Evolutionary conservation across 1,139 yeast genomes (phyloP).

Genomic region (Blastobotrys raffinosifermentans): DNA sequence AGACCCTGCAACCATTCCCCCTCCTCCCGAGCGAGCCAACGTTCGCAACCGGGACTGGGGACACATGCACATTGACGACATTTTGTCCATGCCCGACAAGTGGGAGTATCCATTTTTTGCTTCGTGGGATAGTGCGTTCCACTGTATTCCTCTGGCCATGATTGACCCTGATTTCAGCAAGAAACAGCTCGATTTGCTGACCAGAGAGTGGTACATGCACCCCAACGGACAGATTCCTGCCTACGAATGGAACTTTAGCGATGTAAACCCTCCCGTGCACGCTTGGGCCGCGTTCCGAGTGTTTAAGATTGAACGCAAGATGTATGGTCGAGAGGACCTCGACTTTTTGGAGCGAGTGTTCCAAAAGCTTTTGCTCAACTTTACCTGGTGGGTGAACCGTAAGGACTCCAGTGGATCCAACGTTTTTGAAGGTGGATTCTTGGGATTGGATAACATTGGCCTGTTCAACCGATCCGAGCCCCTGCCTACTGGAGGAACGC

Average conservation of each 20-base stretch:
- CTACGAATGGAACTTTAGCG: constrained; percentile 94
- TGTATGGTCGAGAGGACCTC: constrained; percentile 77
- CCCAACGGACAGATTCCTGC: constrained; percentile 99
- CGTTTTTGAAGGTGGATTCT: constrained; percentile 91
- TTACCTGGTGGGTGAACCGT: constrained; percentile 98
- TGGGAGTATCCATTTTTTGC: constrained; percentile 98
- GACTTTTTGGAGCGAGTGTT: constrained; percentile 86
- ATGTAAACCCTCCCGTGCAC: constrained; percentile 96
- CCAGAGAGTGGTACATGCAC: constrained; percentile 98
- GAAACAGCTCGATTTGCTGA: constrained; percentile 76
- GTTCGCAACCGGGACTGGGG: constrained; percentile 88
- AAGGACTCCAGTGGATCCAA: constrained; percentile 86
- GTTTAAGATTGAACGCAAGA: constrained; percentile 80
- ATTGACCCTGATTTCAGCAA: constrained; percentile 93
- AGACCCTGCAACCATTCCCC: constrained; percentile 66
- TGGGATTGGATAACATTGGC: constrained; percentile 93
- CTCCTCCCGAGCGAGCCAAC: constrained; percentile 73
- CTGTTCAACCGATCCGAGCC: constrained; percentile 92
- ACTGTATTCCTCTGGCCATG: constrained; percentile 91
- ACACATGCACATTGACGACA: constrained; percentile 83
- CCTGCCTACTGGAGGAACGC: constrained; percentile 84
- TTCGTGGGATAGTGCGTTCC: constrained; percentile 98
- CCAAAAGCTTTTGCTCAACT: constrained; percentile 82
- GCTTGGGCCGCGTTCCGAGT: constrained; percentile 96
- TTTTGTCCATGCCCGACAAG: constrained; percentile 87